A percentile compares a stretch with the other conserved stretches of the same genome.
Conservation (phyloP, 2,329 filamentous ascomycete species). For the Colletotrichum sp. region DNA sequence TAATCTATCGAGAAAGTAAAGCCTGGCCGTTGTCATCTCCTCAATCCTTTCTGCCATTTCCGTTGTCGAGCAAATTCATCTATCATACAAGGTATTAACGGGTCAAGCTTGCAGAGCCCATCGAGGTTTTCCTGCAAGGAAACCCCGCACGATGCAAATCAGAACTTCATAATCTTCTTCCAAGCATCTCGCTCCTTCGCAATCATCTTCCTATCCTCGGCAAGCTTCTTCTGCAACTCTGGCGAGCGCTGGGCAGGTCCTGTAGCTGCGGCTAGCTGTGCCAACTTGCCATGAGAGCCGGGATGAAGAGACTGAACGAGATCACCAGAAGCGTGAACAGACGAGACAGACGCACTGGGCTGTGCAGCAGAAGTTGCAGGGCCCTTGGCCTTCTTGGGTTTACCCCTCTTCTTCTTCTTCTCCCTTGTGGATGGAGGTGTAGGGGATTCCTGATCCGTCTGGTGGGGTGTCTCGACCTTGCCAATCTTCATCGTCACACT, state of each 20-base stretch:
- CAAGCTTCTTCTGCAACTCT: neutral
- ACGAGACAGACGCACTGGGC: neutral
- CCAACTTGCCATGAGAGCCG: neutral
- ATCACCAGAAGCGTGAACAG: neutral
- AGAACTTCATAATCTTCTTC: slow-evolving; percentile 1
- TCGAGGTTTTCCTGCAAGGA: neutral
- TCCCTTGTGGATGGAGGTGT: neutral
- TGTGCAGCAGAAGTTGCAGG: neutral
- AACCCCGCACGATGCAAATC: neutral
- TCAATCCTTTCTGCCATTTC: neutral
- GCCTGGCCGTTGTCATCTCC: neutral
- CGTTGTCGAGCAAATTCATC: neutral
- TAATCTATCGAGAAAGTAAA: neutral
- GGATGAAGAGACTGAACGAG: neutral
- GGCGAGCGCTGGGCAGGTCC: neutral
- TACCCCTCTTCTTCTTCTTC: neutral
- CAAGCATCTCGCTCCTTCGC: slow-evolving; percentile 11
- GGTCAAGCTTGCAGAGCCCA: neutral
- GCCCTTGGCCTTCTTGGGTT: neutral
- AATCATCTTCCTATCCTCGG: neutral
- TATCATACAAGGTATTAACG: neutral
- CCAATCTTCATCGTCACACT: neutral
- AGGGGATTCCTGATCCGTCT: neutral
- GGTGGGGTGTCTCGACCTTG: neutral
- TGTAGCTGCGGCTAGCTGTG: neutral